Evolutionary conservation across 495 filamentous ascomycete genomes (phyloP).

Genomic region (Aspergillus incahuasiensis): DNA sequence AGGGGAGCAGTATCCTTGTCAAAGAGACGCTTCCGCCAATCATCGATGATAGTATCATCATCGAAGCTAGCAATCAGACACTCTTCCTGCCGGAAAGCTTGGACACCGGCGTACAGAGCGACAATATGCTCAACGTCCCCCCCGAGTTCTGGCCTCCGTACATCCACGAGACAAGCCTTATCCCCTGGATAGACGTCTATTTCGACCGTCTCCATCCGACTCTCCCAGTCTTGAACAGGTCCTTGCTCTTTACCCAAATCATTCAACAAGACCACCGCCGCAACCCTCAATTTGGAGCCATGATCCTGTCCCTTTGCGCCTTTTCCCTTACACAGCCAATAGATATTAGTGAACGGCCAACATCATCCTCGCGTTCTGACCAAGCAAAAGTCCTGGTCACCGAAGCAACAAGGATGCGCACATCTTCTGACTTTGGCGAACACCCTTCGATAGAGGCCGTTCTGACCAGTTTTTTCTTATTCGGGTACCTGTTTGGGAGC

Average conservation of each 20-base stretch:
- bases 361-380: slow-evolving; percentile 43
- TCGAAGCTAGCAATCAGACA: slow-evolving; percentile 16
- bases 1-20: slow-evolving; percentile 37
- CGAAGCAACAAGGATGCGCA: slow-evolving; percentile 71
- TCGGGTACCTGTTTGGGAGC: slow-evolving; percentile 69
- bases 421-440: slow-evolving; percentile 66
- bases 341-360: slow-evolving; percentile 40
- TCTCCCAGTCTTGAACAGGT: slow-evolving; percentile 70
- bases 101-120: neutral
- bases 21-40: slow-evolving; percentile 38
- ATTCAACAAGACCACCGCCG: slow-evolving; percentile 57
- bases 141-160: slow-evolving; percentile 33
- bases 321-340: slow-evolving; percentile 86
- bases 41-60: slow-evolving; percentile 14
- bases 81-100: slow-evolving; percentile 19
- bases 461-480: slow-evolving; percentile 75
- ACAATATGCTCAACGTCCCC: slow-evolving; percentile 17
- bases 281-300: slow-evolving; percentile 65
- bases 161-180: slow-evolving; percentile 39
- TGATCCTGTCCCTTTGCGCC: slow-evolving; percentile 68
- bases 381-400: slow-evolving; percentile 61
- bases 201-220: slow-evolving; percentile 78
- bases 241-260: slow-evolving; percentile 56
- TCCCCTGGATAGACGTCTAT: slow-evolving; percentile 72
- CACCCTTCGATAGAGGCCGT: slow-evolving; percentile 64